Conservation (phyloP, 345 rosid genomes). For the Anastatica hierochuntica region DNA sequence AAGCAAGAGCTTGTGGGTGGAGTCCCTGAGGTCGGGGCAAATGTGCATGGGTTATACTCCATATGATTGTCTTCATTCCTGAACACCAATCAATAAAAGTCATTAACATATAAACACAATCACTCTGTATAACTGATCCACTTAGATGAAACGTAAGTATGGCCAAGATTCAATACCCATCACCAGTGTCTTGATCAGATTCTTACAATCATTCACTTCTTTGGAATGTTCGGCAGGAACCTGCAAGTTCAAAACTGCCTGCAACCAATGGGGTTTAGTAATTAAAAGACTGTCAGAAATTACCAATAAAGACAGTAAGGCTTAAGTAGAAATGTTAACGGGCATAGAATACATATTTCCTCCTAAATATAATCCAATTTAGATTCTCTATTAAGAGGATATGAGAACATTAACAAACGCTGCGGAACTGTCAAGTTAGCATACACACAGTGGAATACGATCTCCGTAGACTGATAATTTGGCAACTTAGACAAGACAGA, state of each 20-base stretch:
- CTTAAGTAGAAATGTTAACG: too few species aligned
- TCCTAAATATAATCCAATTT: too few species aligned
- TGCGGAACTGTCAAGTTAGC: not conserved
- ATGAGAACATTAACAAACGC: not conserved
- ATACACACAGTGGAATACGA: conserved; percentile 7
- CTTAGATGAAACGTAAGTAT: conserved; percentile 11
- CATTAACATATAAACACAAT: conserved; percentile 1
- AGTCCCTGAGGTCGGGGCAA: conserved; percentile 81
- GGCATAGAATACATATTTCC: too few species aligned
- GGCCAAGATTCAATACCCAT: conserved; percentile 58
- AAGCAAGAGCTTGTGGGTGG: conserved; percentile 57
- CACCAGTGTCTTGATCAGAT: conserved; percentile 91
- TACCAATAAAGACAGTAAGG: too few species aligned
- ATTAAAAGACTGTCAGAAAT: not conserved
- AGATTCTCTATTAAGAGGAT: not conserved
- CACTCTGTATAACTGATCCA: not conserved
- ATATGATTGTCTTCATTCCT: conserved; percentile 98
- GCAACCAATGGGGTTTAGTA: conserved; percentile 29
- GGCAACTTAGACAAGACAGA: conserved; percentile 7
- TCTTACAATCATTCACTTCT: conserved; percentile 93
- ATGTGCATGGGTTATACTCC: conserved; percentile 98
- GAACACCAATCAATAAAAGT: conserved; percentile 13
- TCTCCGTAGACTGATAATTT: conserved; percentile 4
- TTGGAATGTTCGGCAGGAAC: conserved; percentile 90
- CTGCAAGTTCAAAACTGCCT: conserved; percentile 97